Evolutionary conservation across 1,284 basidiomycete genomes (phyloP).

Genomic region (Anthracocystis panici-leucophaei): DNA sequence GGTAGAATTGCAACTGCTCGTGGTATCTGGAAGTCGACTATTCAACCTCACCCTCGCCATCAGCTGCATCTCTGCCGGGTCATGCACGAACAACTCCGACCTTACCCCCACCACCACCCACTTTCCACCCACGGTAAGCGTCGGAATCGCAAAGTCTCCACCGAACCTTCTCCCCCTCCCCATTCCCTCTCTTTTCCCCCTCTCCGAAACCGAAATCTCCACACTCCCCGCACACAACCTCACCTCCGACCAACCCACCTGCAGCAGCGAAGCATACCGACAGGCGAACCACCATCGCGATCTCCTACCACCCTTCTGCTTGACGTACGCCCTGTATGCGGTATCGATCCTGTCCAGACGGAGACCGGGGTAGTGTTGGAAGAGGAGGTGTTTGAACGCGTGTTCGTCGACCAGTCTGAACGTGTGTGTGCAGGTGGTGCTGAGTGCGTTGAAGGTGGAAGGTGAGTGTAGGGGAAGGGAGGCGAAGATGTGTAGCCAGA

Average conservation of each 20-base stretch:
- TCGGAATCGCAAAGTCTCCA: conserved; percentile 31
- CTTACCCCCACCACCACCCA: conserved; percentile 27
- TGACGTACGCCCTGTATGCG: neutral
- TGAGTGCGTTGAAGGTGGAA: conserved; percentile 12
- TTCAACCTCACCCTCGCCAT: conserved; percentile 12
- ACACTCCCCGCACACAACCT: conserved; percentile 3
- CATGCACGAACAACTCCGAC: conserved; percentile 22
- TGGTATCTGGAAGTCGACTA: neutral
- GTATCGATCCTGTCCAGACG: neutral
- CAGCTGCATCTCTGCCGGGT: neutral
- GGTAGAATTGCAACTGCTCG: neutral
- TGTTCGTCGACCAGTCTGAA: conserved; percentile 28
- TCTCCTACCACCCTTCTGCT: neutral
- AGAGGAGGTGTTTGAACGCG: conserved; percentile 16
- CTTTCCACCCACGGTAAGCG: conserved; percentile 8
- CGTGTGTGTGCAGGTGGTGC: conserved; percentile 8
- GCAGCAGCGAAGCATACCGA: conserved; percentile 1
- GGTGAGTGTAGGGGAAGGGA: conserved; percentile 3
- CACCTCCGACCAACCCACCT: conserved; percentile 9
- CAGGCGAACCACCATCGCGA: conserved; percentile 23
- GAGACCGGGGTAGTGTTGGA: neutral
- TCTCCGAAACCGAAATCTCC: neutral
- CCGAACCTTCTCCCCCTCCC: conserved; percentile 5
- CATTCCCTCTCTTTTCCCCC: neutral
- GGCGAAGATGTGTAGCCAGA: conserved; percentile 40